Conservation (phyloP, 2,329 filamentous ascomycete species). For the Paecilomyces sp. region DNA sequence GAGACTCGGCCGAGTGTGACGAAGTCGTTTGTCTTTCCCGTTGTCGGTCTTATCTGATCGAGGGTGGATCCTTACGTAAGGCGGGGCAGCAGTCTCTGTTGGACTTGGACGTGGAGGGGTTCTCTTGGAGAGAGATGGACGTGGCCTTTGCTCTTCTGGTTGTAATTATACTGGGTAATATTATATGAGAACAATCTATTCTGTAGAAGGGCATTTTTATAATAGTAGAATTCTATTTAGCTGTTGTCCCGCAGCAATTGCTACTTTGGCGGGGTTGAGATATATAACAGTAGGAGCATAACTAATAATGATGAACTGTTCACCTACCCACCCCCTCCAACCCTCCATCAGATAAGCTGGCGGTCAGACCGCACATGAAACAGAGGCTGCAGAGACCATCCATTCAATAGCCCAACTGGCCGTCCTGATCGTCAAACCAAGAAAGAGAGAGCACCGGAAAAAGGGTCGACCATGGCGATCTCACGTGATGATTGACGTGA, state of each 20-base stretch:
- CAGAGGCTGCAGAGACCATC: not conserved
- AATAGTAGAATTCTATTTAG: too few relatives aligned
- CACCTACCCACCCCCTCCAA: too few relatives aligned
- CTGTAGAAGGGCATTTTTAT: too few relatives aligned
- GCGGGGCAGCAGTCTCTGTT: not conserved
- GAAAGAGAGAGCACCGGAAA: not conserved
- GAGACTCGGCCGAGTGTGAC: not conserved
- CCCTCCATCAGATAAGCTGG: too few relatives aligned
- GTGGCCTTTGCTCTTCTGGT: not conserved
- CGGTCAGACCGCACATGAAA: too few relatives aligned
- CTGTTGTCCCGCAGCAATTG: too few relatives aligned
- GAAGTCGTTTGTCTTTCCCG: not conserved
- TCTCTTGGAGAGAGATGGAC: not conserved
- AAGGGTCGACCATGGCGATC: not conserved
- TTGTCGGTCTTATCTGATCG: not conserved
- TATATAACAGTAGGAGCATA: too few relatives aligned
- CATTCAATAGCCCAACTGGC: not conserved
- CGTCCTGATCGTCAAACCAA: not conserved
- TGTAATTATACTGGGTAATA: too few relatives aligned
- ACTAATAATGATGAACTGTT: too few relatives aligned
- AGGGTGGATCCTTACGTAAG: not conserved
- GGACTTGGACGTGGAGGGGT: not conserved
- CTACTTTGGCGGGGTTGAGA: too few relatives aligned
- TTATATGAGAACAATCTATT: too few relatives aligned
- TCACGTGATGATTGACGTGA: not conserved